Evolutionary conservation across 768 basidiomycete genomes (phyloP).

Genomic region (Psilocybe subaeruginosa): DNA sequence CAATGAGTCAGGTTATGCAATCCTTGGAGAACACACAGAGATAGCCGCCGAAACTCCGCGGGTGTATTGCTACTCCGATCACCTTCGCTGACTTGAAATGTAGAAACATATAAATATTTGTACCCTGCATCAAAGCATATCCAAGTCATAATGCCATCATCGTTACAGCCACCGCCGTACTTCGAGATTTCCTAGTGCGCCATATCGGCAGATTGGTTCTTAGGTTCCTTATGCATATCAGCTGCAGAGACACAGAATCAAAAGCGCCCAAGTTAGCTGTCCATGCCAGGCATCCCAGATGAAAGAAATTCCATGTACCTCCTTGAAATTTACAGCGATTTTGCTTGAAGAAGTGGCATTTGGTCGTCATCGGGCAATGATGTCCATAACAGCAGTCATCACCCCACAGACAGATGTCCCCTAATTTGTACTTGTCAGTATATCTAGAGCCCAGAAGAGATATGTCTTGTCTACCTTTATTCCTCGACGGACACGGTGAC

Average conservation of each 20-base stretch:
- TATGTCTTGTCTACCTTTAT: conserved; percentile 46
- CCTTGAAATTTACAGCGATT: conserved; percentile 66
- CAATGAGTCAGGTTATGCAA: not conserved
- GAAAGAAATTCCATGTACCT: conserved; percentile 38
- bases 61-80: conserved; percentile 32
- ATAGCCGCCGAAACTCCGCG: conserved; percentile 33
- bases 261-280: conserved; percentile 20
- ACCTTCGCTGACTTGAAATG: conserved; percentile 33
- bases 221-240: conserved; percentile 45
- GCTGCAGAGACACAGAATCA: conserved; percentile 21
- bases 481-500: conserved; percentile 61
- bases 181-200: conserved; percentile 15
- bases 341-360: conserved; percentile 52
- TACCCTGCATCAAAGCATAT: conserved; percentile 22
- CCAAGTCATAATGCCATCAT: conserved; percentile 11
- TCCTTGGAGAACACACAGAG: conserved; percentile 2
- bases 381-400: conserved; percentile 62
- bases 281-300: conserved; percentile 1
- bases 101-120: conserved; percentile 25
- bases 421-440: conserved; percentile 32
- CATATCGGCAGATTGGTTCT: conserved; percentile 17
- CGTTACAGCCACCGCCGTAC: conserved; percentile 13
- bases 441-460: not conserved
- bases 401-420: conserved; percentile 59
- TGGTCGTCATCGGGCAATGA: conserved; percentile 46